Conservation (phyloP, 139 green algal species). For the Chlamydomonas incerta region DNA sequence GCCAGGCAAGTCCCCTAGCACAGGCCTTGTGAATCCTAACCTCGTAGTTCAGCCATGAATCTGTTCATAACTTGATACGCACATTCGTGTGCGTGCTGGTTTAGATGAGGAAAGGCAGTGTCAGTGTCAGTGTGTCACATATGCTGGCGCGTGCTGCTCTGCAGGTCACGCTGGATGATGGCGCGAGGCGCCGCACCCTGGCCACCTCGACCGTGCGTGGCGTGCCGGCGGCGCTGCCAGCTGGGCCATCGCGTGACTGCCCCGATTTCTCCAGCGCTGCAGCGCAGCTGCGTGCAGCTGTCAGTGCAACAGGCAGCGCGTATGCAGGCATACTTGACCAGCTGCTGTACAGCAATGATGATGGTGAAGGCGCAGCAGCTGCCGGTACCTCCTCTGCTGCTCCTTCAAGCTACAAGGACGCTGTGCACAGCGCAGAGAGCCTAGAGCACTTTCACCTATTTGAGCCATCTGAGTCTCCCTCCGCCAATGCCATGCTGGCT, state of each 20-base stretch:
- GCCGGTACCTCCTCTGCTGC: not conserved
- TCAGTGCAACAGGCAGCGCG: not conserved
- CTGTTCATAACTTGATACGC: not conserved
- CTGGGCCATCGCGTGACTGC: not conserved
- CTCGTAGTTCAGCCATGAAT: too few relatives aligned
- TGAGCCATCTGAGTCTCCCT: not conserved
- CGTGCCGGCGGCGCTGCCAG: slow-evolving; percentile 8
- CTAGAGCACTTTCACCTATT: slow-evolving; percentile 55
- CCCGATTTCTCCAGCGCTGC: slow-evolving; percentile 14
- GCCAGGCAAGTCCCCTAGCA: not conserved
- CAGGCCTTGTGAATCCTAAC: not conserved
- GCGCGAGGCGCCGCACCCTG: slow-evolving; percentile 23
- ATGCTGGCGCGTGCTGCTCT: too few relatives aligned
- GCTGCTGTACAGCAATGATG: slow-evolving; percentile 8
- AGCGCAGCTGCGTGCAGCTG: not conserved
- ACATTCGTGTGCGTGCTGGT: too few relatives aligned
- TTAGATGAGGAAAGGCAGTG: too few relatives aligned
- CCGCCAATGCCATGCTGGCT: not conserved
- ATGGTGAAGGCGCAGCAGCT: not conserved
- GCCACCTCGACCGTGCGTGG: slow-evolving; percentile 27
- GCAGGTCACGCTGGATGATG: slow-evolving; percentile 24
- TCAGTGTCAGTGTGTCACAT: not conserved
- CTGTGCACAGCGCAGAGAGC: slow-evolving; percentile 15
- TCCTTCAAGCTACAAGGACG: not conserved
- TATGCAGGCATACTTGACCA: slow-evolving; percentile 40